Base-by-base conservation (phyloP, 176 grass and related monocot species). In the Oryza glumipatula region DNA sequence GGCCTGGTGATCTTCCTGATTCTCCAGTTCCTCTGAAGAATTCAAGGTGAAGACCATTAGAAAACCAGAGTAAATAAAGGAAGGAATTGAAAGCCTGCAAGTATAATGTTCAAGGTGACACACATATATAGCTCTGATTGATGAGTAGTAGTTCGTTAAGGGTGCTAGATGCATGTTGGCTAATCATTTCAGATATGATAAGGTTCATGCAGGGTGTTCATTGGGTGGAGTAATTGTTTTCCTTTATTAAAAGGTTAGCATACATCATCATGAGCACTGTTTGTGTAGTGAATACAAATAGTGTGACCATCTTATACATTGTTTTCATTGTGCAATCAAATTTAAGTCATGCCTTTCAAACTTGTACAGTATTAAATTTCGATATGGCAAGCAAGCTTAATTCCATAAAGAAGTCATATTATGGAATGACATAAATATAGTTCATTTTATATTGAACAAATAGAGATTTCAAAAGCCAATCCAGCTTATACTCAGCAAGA, bases 11-110 rank as follows among this genome's bases (percentile, higher is more conserved):
- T 78, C 87, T 79, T 47, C 87, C 80, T 26, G 71, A 89, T 23
- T 89, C 84, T 74, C 90, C 84, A 67, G 87, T 71, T 81, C 84
- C 77, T 72, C 87, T 92, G 76, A 58, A 74, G 81, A 89, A 88
- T 76, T 2, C 33, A 83, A 17, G 39, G 35, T 2, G 28, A 39
- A 68, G 61, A 80, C 71, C 43, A 78, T 63, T 56, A 65, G 70
- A 48, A 75, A 54, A 63, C 3, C 17, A 64, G 49, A 58, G 61
- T 47, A 72, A 26, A 7, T 2, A n/a, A 35, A 68, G 39, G 32
- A 15, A 26, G 17, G 65, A 2, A 77, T 45, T 64, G 28, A 4
- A 87, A 75, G 7, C 21, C 26, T 64, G 30, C 8, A 83, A 69
- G 68, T 78, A 68, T 47, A 63, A 49, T 70, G 60, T 58, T 81